Conservation (phyloP, 2,329 filamentous ascomycete genomes). For the Diplocarpon rosae region DNA sequence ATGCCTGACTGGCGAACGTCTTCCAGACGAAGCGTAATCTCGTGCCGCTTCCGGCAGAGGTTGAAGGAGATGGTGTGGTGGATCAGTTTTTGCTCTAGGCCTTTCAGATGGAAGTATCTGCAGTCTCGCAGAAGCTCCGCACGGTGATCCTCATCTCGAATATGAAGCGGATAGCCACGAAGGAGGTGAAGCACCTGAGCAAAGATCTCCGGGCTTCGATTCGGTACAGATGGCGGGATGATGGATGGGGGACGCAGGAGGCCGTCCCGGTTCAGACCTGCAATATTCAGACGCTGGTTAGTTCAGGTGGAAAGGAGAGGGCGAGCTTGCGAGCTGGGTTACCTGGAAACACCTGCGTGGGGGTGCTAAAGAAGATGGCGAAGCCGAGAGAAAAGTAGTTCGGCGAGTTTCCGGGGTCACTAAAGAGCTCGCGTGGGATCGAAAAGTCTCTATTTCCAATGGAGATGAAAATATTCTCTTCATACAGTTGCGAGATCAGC, state of each 20-base stretch:
- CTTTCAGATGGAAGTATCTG: constrained; percentile 86
- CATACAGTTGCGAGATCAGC: constrained; percentile 81
- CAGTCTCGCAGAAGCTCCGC: constrained; percentile 72
- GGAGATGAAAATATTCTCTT: constrained; percentile 83
- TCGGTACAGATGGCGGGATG: constrained; percentile 68
- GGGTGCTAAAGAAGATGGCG: constrained; percentile 73
- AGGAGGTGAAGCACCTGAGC: constrained; percentile 71
- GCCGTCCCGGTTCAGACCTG: constrained; percentile 58
- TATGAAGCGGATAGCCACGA: constrained; percentile 70
- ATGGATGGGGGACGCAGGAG: constrained; percentile 83
- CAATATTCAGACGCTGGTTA: constrained; percentile 26
- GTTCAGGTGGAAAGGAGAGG: no score
- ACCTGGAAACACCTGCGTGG: constrained; percentile 65
- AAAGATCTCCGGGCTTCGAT: constrained; percentile 74
- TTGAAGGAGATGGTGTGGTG: constrained; percentile 69
- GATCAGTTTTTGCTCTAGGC: constrained; percentile 78
- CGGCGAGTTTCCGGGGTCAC: constrained; percentile 74
- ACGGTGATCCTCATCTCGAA: constrained; percentile 67
- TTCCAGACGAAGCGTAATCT: constrained; percentile 71
- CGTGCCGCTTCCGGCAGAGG: constrained; percentile 50
- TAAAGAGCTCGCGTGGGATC: constrained; percentile 81
- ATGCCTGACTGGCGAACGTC: constrained; percentile 86
- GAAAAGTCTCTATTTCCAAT: constrained; percentile 82
- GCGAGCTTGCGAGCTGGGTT: no score
- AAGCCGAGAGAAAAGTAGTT: constrained; percentile 95